Evolutionary conservation across 352 stramenopile genomes (phyloP), one percentile per base, ranked within the genome.

Genomic region (Hyaloperonospora brassicae): DNA sequence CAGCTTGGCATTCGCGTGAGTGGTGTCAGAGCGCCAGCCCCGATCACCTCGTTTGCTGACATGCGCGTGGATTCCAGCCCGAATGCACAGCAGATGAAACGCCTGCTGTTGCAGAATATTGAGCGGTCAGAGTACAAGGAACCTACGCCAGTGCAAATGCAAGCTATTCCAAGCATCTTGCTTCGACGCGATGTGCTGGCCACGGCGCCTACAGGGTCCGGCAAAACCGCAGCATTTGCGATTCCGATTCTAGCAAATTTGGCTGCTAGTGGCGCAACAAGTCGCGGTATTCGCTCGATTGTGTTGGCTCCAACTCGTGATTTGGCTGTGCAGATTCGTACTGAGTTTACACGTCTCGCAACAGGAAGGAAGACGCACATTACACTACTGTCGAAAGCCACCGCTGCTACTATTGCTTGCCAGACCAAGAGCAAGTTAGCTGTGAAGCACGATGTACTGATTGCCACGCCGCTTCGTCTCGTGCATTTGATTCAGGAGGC

Each of bases 61-160:
- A 94, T 94, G 79, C 79, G 72, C 17, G 49, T 87, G 61, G 68
- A 61, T 53, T 55, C 51, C 0, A 58, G 43, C 30, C 53, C 80
- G 30, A 67, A 68, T 22, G 66, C 77, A 22, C 70, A 91, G 52
- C 69, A 74, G 42, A 79, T 93, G 64, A 83, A 79, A 39, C 49
- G 56, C 14, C 56, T 89, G 24, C 58, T 95, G 13, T 64, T 95
- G 22, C 69, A 80, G 35, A 95, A 92, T 62, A 89, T 95, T 35
- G 84, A 93, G 48, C 69, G 64, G 7, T 95, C 84, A 23, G 79
- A 91, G 59, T 99, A 98, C 89, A 98, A 97, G 62, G 96, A 99
- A 63, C 97, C 97, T 2, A 99, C 96, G 41, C 79, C 97, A 2
- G 97, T 99, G 61, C 97, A 99, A 71, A 99, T 99, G 97, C 91